Base-by-base conservation (phyloP, 2,329 filamentous ascomycete genomes). In the Monosporascus sp. region DNA sequence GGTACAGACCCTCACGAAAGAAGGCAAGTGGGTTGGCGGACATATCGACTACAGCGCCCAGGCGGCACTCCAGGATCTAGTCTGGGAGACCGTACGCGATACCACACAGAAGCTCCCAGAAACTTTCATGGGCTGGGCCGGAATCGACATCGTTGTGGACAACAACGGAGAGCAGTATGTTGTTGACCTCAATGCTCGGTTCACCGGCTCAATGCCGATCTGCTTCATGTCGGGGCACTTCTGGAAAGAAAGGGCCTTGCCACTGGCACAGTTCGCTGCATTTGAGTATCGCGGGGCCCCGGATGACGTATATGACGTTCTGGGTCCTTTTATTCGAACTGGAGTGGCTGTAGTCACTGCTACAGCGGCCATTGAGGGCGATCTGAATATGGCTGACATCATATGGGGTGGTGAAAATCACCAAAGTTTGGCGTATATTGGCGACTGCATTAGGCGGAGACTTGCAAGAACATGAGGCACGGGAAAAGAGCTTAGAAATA, bases 131-230 rank as follows among this genome's bases (percentile, higher is more conserved):
- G 60, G 60, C 37, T 62, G 60, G 60, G 60, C 60, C 11, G 60
- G 60, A 3, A 50, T 62, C 24, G 60, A 62, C 50, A 60, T 62
- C 24, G 60, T 62, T 47, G 55, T 56, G 11, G 56, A 60, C 46
- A 51, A 38, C 42, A 45, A 51, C 3, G 52, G 51, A 2, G 51
- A 44, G 49, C 60, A 62, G 45, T 62, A 54, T 52, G 60, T 62
- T 6, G 60, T 62, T 8, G 60, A 62, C 45, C 53, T 62, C n/a
- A 62, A 62, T 22, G 60, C 60, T 6, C 56, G 60, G 4, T 60
- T 62, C 45, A 62, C 60, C 15, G 60, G 60, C 44, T 62, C 60
- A 6, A 62, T 62, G 60, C 59, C 60, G 1, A 60, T 62, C 27
- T 62, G 60, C 50, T 48, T 62, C 52, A 59, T 61, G 59, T 54